Evolutionary conservation across 371 early-diverging fungal species (phyloP).

Genomic region (Dentiscutata heterogama): DNA sequence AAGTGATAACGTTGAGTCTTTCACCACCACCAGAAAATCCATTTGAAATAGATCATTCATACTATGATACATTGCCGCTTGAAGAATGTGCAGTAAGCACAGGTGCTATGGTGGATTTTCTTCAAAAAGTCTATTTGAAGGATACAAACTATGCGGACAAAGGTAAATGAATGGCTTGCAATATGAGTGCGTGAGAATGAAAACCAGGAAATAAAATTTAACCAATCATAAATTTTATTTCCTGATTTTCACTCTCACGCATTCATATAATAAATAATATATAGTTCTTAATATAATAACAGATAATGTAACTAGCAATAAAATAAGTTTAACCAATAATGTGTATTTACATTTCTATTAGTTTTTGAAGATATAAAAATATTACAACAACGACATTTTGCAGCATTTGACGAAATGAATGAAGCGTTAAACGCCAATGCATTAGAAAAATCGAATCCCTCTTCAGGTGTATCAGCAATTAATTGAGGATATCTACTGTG

Average conservation of each 20-base stretch:
- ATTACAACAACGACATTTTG: conserved; percentile 56
- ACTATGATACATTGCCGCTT: conserved; percentile 66
- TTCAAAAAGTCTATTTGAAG: conserved; percentile 70
- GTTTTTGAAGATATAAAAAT: conserved; percentile 56
- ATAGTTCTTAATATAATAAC: no score
- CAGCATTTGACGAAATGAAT: conserved; percentile 53
- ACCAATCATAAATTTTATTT: no score
- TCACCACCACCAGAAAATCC: conserved; percentile 71
- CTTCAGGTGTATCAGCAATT: conserved; percentile 17
- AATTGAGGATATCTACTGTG: no score
- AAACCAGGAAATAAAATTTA: no score
- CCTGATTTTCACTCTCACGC: no score
- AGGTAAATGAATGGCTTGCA: conserved; percentile 49
- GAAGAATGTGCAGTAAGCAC: conserved; percentile 72
- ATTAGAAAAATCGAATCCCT: conserved; percentile 43
- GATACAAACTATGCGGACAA: conserved; percentile 56
- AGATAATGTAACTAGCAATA: not conserved
- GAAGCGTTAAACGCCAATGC: conserved; percentile 40
- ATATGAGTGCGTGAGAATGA: no score
- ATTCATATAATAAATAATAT: no score
- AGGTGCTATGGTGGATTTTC: conserved; percentile 75
- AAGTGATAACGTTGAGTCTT: conserved; percentile 69
- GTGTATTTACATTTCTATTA: conserved; percentile 15
- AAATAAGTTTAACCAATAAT: no score
- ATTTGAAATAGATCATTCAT: conserved; percentile 72